Conservation (phyloP, 139 green algal genomes). For the Dunaliella sp. region DNA sequence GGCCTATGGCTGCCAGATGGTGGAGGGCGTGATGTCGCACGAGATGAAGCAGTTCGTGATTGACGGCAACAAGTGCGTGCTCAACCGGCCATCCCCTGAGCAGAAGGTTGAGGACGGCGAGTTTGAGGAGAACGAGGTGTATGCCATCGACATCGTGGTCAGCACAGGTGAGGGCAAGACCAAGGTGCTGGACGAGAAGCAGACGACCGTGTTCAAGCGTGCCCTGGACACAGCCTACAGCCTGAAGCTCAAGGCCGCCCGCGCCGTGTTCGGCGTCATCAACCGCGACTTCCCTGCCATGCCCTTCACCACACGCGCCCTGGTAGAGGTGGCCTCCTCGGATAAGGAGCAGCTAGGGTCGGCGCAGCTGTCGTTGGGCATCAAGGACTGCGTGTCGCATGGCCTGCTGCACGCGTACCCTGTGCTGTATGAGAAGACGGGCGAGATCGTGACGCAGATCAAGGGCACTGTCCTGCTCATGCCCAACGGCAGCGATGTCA, state of each 20-base stretch:
- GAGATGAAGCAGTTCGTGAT: slow-evolving; percentile 98
- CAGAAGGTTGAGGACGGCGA: slow-evolving; percentile 84
- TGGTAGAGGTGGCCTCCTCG: slow-evolving; percentile 24
- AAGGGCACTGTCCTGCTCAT: slow-evolving; percentile 98
- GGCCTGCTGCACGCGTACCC: slow-evolving; percentile 93
- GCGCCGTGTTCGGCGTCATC: slow-evolving; percentile 84
- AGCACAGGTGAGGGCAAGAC: slow-evolving; percentile 83
- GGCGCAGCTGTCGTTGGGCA: slow-evolving; percentile 25
- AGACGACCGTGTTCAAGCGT: slow-evolving; percentile 98
- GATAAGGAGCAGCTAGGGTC: slow-evolving; percentile 22
- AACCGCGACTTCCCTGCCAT: slow-evolving; percentile 84
- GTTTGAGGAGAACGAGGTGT: slow-evolving; percentile 97
- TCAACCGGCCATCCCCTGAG: slow-evolving; percentile 84
- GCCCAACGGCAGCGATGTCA: slow-evolving; percentile 86
- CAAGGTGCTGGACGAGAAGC: slow-evolving; percentile 87
- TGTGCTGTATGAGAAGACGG: slow-evolving; percentile 91
- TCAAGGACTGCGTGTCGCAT: slow-evolving; percentile 81
- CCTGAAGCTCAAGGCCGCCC: slow-evolving; percentile 84
- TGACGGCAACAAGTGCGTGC: slow-evolving; percentile 94
- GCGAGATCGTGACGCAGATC: slow-evolving; percentile 67
- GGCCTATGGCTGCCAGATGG: slow-evolving; percentile 84
- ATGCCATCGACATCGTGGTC: slow-evolving; percentile 94
- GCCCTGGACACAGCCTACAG: slow-evolving; percentile 89
- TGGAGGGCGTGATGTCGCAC: slow-evolving; percentile 94
- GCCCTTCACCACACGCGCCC: slow-evolving; percentile 84